Evolutionary conservation across 2,329 filamentous ascomycete species (phyloP).

Genomic region (Stagonosporopsis rhizophila): DNA sequence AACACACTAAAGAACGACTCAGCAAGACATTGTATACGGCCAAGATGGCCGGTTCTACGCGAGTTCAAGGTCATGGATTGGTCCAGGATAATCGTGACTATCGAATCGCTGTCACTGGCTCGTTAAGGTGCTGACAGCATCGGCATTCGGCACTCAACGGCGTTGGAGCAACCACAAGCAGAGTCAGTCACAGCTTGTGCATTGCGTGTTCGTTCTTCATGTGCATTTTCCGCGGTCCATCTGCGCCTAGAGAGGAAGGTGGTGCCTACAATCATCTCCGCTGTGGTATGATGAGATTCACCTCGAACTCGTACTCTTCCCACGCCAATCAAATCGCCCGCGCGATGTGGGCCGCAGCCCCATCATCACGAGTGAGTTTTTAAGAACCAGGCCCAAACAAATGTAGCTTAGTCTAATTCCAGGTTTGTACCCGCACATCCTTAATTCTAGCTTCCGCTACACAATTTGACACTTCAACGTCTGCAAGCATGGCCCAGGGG

Average conservation of each 20-base stretch:
- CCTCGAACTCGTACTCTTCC: background rate
- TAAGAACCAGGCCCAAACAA: background rate
- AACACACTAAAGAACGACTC: background rate
- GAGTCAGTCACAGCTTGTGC: conserved; percentile 1
- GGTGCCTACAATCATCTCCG: background rate
- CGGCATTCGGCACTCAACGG: background rate
- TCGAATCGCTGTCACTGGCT: background rate
- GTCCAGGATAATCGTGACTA: background rate
- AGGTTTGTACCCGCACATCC: background rate
- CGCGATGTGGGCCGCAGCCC: background rate
- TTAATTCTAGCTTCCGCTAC: background rate
- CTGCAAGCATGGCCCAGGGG: background rate
- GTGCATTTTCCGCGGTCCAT: background rate
- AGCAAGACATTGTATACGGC: background rate
- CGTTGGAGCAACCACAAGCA: background rate
- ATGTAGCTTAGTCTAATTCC: background rate
- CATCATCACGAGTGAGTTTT: background rate
- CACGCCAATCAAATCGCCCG: background rate
- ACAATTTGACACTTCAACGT: background rate
- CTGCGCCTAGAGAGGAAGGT: background rate
- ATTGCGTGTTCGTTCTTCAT: background rate
- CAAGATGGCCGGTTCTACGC: background rate
- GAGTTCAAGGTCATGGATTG: background rate
- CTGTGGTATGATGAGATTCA: conserved; percentile 1
- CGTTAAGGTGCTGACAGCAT: background rate